Percentiles rank a stretch among this genome's conserved stretches.
Evolutionary conservation across 768 basidiomycete genomes (phyloP).

Genomic region (Pulveroboletus frians): DNA sequence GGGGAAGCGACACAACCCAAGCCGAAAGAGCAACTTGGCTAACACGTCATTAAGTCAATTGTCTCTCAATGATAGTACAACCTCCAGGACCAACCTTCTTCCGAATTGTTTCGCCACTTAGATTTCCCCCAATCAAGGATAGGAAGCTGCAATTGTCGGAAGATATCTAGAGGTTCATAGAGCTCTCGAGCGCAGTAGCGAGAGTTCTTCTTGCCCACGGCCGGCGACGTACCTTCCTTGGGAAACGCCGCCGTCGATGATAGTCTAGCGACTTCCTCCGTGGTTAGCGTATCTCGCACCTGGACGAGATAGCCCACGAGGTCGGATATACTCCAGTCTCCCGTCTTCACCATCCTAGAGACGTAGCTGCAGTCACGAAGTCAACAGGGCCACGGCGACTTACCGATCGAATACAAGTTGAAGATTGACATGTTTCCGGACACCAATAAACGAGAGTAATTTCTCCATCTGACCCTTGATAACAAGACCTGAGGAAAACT

Average conservation of each 20-base stretch:
- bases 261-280: constrained; percentile 53
- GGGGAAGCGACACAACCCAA: constrained; percentile 68
- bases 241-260: constrained; percentile 71
- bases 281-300: constrained; percentile 58
- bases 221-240: constrained; percentile 38
- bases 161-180: constrained; percentile 76
- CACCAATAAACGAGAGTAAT: constrained; percentile 67
- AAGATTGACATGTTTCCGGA: constrained; percentile 87
- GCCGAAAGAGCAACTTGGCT: constrained; percentile 77
- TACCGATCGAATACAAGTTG: constrained; percentile 90
- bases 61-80: not conserved
- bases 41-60: constrained; percentile 3
- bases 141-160: constrained; percentile 71
- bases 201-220: constrained; percentile 32
- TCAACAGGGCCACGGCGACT: constrained; percentile 10
- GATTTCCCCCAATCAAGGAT: constrained; percentile 82
- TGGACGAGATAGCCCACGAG: constrained; percentile 84
- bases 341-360: constrained; percentile 78
- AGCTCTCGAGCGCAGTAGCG: constrained; percentile 67
- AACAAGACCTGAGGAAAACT: constrained; percentile 53
- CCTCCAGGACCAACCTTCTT: constrained; percentile 60
- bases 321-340: constrained; percentile 84
- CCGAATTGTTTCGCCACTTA: constrained; percentile 79
- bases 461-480: constrained; percentile 73
- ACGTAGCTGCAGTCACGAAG: not conserved